Conservation (phyloP, 1,284 basidiomycete genomes). For the Rhodofomes roseus region DNA sequence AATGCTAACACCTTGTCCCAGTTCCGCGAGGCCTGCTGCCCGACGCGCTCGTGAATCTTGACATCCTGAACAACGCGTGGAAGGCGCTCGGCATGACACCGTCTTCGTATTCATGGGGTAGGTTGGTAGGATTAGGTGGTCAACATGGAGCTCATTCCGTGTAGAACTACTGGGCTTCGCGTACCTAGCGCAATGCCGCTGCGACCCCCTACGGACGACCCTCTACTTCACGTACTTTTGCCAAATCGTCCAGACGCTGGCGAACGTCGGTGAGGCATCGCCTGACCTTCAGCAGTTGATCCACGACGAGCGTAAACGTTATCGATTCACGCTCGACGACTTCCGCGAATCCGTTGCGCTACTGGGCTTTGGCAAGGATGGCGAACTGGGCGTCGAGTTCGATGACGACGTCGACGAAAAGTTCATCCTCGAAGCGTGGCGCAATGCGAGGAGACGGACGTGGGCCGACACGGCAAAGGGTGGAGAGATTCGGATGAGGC, state of each 20-base stretch:
- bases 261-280: constrained; percentile 39
- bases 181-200: constrained; percentile 74
- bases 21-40: constrained; percentile 51
- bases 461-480: constrained; percentile 50
- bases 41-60: constrained; percentile 33
- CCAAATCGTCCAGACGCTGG: constrained; percentile 45
- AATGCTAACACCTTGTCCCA: constrained; percentile 21
- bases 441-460: constrained; percentile 54
- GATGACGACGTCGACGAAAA: constrained; percentile 64
- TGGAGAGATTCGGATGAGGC: constrained; percentile 38
- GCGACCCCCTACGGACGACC: constrained; percentile 60
- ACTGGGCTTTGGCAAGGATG: constrained; percentile 67
- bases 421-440: constrained; percentile 68
- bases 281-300: constrained; percentile 52
- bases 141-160: constrained; percentile 3
- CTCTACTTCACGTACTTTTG: constrained; percentile 59
- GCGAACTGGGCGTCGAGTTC: constrained; percentile 57
- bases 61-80: constrained; percentile 40
- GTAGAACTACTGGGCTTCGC: constrained; percentile 70
- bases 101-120: constrained; percentile 61
- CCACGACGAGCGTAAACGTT: constrained; percentile 55
- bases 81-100: constrained; percentile 57
- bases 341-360: constrained; percentile 37
- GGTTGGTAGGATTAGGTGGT: constrained; percentile 8
- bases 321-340: constrained; percentile 59